Evolutionary conservation across 1,284 basidiomycete species (phyloP).

Genomic region (Cerrena zonata): DNA sequence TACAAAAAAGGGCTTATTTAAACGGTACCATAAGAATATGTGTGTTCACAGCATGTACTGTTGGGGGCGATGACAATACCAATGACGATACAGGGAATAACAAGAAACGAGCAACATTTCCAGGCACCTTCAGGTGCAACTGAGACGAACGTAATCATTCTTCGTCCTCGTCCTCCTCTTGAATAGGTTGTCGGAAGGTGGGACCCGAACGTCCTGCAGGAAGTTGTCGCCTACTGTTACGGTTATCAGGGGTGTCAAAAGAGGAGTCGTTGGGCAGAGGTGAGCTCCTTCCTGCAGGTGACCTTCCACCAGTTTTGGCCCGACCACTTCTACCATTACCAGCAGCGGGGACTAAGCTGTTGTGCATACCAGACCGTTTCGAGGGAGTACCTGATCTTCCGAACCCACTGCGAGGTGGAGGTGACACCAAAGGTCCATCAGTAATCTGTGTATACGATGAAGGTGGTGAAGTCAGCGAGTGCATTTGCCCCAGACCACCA

Average conservation of each 20-base stretch:
- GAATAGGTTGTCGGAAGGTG: conserved; percentile 65
- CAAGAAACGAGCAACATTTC: no score
- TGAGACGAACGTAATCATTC: no score
- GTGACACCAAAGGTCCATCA: conserved; percentile 6
- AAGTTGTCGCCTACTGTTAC: conserved; percentile 51
- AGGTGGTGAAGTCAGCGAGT: conserved; percentile 31
- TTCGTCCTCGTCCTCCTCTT: conserved; percentile 72
- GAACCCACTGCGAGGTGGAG: neutral
- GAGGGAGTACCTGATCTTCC: neutral
- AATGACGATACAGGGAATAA: no score
- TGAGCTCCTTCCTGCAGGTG: conserved; percentile 51
- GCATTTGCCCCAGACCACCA: conserved; percentile 71
- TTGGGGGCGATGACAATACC: no score
- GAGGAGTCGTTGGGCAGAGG: conserved; percentile 48
- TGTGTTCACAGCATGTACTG: neutral
- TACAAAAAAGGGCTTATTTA: neutral
- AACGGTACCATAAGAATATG: neutral
- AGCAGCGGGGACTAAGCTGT: neutral
- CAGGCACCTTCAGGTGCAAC: no score
- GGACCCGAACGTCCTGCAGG: conserved; percentile 56
- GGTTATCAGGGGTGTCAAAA: conserved; percentile 44
- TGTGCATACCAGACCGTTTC: neutral
- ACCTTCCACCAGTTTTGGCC: conserved; percentile 44
- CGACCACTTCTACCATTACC: conserved; percentile 9
- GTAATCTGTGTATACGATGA: conserved; percentile 9